These are phyloP conservation scores for Lipomyces yamadae DNA, from an alignment of 805 yeast genomes.

Conservation along the genomic window DNA sequence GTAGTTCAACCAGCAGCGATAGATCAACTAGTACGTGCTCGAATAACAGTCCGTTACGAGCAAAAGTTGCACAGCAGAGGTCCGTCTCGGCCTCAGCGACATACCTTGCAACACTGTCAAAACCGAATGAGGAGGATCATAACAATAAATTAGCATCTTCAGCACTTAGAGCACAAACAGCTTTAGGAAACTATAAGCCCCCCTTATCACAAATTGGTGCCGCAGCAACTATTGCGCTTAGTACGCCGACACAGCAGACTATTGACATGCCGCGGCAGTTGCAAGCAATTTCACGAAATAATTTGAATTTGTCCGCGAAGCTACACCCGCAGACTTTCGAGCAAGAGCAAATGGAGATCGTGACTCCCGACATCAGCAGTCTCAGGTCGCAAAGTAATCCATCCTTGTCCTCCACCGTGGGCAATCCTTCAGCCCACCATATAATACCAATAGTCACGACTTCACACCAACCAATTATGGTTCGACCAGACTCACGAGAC, in stretches of 20 bases:
- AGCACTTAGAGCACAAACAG: slow-evolving; percentile 9
- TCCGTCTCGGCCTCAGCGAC: slow-evolving; percentile 9
- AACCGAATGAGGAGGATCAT: neutral
- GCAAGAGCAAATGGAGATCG: neutral
- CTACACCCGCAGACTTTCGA: neutral
- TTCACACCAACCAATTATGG: neutral
- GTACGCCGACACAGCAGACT: neutral
- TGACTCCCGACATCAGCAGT: slow-evolving; percentile 14
- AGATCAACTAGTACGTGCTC: slow-evolving; percentile 19
- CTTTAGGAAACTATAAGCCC: slow-evolving; percentile 6
- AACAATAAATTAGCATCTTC: neutral
- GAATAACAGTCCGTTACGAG: slow-evolving; percentile 22
- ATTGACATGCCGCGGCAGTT: slow-evolving; percentile 1
- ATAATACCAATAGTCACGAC: neutral
- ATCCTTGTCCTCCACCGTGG: neutral
- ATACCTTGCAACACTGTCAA: neutral
- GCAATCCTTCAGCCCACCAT: neutral
- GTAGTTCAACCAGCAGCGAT: slow-evolving; percentile 8
- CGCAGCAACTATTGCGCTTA: neutral
- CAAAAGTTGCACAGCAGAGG: slow-evolving; percentile 4
- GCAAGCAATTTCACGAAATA: neutral
- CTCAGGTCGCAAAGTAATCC: slow-evolving; percentile 8
- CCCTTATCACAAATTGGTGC: neutral
- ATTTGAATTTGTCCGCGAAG: neutral
- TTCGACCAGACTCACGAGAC: slow-evolving; percentile 19